A percentile compares a stretch with the other conserved stretches of the same genome.
Evolutionary conservation across 352 stramenopile genomes (phyloP).

Genomic region (Phytophthora idaei): DNA sequence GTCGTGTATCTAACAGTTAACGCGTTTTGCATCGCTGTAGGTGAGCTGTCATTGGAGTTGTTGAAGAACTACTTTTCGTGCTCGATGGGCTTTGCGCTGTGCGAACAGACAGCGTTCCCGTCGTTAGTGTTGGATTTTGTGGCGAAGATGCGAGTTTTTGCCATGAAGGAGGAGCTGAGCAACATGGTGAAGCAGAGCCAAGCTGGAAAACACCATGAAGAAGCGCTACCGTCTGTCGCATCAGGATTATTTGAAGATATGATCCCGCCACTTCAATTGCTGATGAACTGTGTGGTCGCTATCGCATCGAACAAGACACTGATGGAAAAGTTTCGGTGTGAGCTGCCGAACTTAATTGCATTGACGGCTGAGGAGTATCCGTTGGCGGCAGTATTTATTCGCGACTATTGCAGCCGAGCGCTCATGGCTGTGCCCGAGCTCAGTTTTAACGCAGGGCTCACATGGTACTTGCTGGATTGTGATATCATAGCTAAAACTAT

Average conservation of each 20-base stretch:
- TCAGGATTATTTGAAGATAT: conserved; percentile 23
- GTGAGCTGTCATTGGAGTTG: conserved; percentile 37
- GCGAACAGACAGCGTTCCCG: conserved; percentile 72
- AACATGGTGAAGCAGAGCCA: conserved; percentile 18
- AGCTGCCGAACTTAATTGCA: conserved; percentile 69
- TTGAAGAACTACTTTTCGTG: conserved; percentile 65
- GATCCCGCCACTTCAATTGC: conserved; percentile 45
- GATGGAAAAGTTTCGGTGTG: conserved; percentile 73
- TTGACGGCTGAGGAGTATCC: conserved; percentile 75
- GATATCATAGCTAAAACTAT: conserved; percentile 55
- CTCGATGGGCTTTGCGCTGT: conserved; percentile 44
- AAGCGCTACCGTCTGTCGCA: background rate
- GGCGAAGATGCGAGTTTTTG: conserved; percentile 51
- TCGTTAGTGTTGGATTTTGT: conserved; percentile 74
- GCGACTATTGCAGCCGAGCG: conserved; percentile 50
- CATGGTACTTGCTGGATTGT: conserved; percentile 83
- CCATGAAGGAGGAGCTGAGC: conserved; percentile 54
- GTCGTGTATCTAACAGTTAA: conserved; percentile 26
- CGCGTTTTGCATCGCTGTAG: conserved; percentile 25
- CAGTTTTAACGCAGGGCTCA: conserved; percentile 72
- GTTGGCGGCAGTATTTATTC: conserved; percentile 44
- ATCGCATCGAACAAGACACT: conserved; percentile 54
- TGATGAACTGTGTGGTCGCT: conserved; percentile 71
- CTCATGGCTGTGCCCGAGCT: conserved; percentile 53
- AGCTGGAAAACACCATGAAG: background rate